Evolutionary conservation across 2,329 filamentous ascomycete genomes (phyloP).

Genomic region (Calonectria multiphialidica): DNA sequence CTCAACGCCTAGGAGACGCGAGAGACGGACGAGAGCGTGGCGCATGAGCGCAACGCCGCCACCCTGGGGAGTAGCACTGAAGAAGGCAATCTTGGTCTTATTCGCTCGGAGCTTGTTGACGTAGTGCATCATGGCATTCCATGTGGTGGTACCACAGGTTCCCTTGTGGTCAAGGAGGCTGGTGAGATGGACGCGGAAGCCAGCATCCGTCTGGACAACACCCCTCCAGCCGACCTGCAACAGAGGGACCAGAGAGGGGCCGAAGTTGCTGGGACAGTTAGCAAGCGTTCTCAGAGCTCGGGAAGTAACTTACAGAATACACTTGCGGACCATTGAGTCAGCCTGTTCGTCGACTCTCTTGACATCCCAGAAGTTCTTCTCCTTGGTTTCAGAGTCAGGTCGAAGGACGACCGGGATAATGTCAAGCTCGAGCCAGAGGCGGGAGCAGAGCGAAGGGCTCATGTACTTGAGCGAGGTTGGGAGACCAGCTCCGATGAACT

Average conservation of each 20-base stretch:
- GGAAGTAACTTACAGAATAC: slow-evolving; percentile 70
- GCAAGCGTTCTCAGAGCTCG: not conserved
- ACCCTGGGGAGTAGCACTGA: slow-evolving; percentile 85
- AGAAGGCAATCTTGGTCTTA: slow-evolving; percentile 80
- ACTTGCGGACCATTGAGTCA: slow-evolving; percentile 85
- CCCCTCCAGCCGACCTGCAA: slow-evolving; percentile 77
- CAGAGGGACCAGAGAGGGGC: slow-evolving; percentile 77
- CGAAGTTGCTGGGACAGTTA: slow-evolving; percentile 69
- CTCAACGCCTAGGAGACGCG: slow-evolving; percentile 74
- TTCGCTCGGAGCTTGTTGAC: slow-evolving; percentile 72
- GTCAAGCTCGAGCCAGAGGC: slow-evolving; percentile 82
- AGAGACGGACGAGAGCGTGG: slow-evolving; percentile 80
- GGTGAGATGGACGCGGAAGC: slow-evolving; percentile 71
- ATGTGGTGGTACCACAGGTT: slow-evolving; percentile 72
- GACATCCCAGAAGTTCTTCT: slow-evolving; percentile 60
- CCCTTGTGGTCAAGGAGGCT: slow-evolving; percentile 68
- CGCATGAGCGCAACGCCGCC: slow-evolving; percentile 87
- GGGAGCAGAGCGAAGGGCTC: slow-evolving; percentile 75
- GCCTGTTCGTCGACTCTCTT: slow-evolving; percentile 83
- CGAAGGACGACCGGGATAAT: slow-evolving; percentile 78
- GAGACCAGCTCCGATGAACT: slow-evolving; percentile 81
- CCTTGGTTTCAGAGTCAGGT: slow-evolving; percentile 58
- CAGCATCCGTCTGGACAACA: slow-evolving; percentile 77
- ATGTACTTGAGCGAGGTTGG: slow-evolving; percentile 69
- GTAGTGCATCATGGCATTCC: slow-evolving; percentile 74